These are phyloP conservation scores for Cadophora gregata DNA, from an alignment of 2,329 filamentous ascomycete species.

Conservation along the genomic window DNA sequence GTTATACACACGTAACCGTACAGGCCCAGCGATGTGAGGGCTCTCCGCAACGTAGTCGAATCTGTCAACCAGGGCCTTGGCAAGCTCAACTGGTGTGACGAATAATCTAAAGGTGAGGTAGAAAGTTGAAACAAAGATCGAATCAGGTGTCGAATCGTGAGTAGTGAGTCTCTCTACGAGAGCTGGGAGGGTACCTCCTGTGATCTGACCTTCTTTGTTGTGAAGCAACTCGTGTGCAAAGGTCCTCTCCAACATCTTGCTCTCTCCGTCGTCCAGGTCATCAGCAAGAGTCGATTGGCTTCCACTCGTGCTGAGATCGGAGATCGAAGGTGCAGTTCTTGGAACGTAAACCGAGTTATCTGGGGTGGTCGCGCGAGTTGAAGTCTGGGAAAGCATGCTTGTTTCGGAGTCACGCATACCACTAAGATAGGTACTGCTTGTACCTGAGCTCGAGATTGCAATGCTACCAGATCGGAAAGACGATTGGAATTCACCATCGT, in stretches of 20 bases:
- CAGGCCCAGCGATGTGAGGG: slow-evolving; percentile 75
- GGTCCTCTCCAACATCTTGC: slow-evolving; percentile 86
- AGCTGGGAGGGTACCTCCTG: slow-evolving; percentile 86
- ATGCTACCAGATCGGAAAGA: slow-evolving; percentile 71
- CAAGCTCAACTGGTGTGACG: slow-evolving; percentile 78
- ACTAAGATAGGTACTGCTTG: slow-evolving; percentile 78
- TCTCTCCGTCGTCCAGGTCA: slow-evolving; percentile 80
- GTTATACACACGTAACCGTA: slow-evolving; percentile 91
- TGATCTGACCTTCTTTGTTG: slow-evolving; percentile 95
- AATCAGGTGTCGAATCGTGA: slow-evolving; percentile 90
- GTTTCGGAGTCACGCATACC: slow-evolving; percentile 76
- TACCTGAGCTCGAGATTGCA: slow-evolving; percentile 77
- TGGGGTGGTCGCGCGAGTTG: slow-evolving; percentile 87
- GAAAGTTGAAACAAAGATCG: slow-evolving; percentile 91
- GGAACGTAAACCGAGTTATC: slow-evolving; percentile 54
- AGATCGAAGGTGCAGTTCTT: slow-evolving; percentile 63
- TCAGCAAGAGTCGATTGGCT: slow-evolving; percentile 71
- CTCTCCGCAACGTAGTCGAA: slow-evolving; percentile 91
- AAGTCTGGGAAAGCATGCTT: slow-evolving; percentile 80
- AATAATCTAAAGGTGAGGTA: slow-evolving; percentile 97
- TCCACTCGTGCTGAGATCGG: slow-evolving; percentile 70
- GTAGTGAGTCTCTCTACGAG: slow-evolving; percentile 94
- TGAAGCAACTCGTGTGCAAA: slow-evolving; percentile 90
- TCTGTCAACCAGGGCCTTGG: slow-evolving; percentile 82
- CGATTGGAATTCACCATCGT: slow-evolving; percentile 57